Evolutionary conservation across 164 flowering plant species (phyloP), one percentile per base, ranked within the genome.

Genomic region (Aristolochia fimbriata): DNA sequence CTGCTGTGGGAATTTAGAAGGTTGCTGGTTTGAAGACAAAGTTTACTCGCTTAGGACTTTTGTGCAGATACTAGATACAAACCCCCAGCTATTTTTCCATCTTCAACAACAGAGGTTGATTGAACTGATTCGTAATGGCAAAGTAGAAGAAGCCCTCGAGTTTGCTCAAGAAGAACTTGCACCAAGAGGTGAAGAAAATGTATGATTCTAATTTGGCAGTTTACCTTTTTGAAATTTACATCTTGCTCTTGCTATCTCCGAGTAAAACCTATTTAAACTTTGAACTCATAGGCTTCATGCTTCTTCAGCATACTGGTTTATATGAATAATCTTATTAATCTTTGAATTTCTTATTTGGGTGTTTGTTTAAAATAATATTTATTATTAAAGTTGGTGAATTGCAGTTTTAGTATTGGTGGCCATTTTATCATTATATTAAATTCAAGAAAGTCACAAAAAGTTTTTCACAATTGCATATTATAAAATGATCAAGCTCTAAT

Each of bases 101-200:
- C 95, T 93, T 57, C 97, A 90, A 67, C 99, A 88, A 63, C 99
- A 90, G 71, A 80, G 88, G 65, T 70, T 90, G 75, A 93, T 93
- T 75, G 99, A 93, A 65, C 62, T 93, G 45, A 90, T 93, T 58
- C 82, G 96, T 46, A 84, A 86, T 65, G 95, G 92, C 33, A 88
- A 88, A 70, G 75, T 81, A 24, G 89, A 83, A 70, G 96, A 88
- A 67, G 97, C 99, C 62, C 67, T 92, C 58, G 96, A 87, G 67
- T 92, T 89, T 80, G 99, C 97, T 65, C 96, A 90, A 77, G 97
- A 90, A 74, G 99, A 93, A 70, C 94, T 93, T 59, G 99, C 99
- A 57, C 96, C 97, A 46, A 83, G 97, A 71, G 97, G 96, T 51
- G 91, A 93, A 79, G 97, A 93, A 81, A 90, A 93, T 78, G 99